Conservation (phyloP, 768 basidiomycete species). For the Lyophyllum semitale region DNA sequence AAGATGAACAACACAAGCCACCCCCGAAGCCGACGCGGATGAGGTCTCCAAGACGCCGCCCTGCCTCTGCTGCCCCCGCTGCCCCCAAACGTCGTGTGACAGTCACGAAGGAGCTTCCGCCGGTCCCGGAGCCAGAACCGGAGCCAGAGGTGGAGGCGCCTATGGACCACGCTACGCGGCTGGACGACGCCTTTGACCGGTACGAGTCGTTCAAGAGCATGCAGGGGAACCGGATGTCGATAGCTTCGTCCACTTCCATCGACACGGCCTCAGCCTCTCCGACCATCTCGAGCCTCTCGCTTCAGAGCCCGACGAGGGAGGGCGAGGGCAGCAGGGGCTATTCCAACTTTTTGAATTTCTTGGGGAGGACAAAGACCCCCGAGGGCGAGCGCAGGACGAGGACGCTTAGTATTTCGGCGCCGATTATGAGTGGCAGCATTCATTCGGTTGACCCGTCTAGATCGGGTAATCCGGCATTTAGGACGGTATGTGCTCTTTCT, state of each 20-base stretch:
- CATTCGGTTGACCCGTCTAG: constrained; percentile 37
- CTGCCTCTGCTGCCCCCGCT: constrained; percentile 55
- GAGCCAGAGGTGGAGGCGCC: constrained; percentile 21
- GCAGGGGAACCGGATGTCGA: constrained; percentile 54
- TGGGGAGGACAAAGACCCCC: constrained; percentile 62
- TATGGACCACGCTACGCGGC: constrained; percentile 41
- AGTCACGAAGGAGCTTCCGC: constrained; percentile 53
- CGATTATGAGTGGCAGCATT: constrained; percentile 52
- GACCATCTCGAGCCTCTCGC: constrained; percentile 30
- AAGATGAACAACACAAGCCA: constrained; percentile 49
- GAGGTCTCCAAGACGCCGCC: constrained; percentile 33
- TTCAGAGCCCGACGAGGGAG: constrained; percentile 23
- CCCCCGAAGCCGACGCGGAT: constrained; percentile 42
- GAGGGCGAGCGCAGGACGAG: constrained; percentile 44
- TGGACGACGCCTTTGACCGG: constrained; percentile 87
- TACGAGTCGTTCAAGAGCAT: constrained; percentile 81
- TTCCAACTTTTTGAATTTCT: constrained; percentile 60
- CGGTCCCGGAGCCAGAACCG: constrained; percentile 43
- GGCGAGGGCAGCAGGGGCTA: constrained; percentile 39
- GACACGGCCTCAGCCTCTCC: constrained; percentile 49
- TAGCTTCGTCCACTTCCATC: constrained; percentile 63
- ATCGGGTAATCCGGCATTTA: constrained; percentile 64
- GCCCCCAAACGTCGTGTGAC: constrained; percentile 40
- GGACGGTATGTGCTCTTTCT: constrained; percentile 47
- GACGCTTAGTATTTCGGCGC: constrained; percentile 69